Evolutionary conservation across 257 asterid species (phyloP).

Genomic region (Solanum chilense): DNA sequence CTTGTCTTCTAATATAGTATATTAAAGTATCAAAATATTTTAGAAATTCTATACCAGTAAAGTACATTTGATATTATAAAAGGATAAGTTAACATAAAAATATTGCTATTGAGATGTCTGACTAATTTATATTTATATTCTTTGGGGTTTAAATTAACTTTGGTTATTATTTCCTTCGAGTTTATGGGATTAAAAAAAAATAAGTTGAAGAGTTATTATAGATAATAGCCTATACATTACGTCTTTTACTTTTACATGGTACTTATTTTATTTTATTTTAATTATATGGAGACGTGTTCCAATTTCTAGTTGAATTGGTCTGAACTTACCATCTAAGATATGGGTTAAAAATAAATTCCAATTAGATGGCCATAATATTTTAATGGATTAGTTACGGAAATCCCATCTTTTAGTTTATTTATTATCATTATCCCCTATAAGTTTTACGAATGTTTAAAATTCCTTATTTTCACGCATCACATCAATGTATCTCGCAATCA

Average conservation of each 20-base stretch:
- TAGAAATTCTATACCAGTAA: no score
- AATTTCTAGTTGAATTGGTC: background rate
- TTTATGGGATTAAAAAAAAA: background rate
- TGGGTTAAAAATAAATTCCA: no score
- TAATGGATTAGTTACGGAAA: no score
- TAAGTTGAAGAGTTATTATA: background rate
- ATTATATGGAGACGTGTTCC: background rate
- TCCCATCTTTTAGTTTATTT: no score
- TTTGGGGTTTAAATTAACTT: background rate
- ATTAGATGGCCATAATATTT: background rate
- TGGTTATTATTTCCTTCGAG: background rate
- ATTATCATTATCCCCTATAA: no score
- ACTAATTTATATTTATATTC: no score
- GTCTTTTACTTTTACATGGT: background rate
- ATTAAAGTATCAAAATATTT: background rate
- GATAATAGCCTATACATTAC: background rate
- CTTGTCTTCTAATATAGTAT: background rate
- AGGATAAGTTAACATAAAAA: no score
- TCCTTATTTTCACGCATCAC: no score
- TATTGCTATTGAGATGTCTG: background rate
- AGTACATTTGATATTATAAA: no score
- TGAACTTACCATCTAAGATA: background rate
- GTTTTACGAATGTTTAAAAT: no score
- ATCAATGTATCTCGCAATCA: no score
- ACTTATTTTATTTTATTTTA: no score